Conservation (phyloP, 83 land plant genomes). For the Diphasiastrum complanatum region DNA sequence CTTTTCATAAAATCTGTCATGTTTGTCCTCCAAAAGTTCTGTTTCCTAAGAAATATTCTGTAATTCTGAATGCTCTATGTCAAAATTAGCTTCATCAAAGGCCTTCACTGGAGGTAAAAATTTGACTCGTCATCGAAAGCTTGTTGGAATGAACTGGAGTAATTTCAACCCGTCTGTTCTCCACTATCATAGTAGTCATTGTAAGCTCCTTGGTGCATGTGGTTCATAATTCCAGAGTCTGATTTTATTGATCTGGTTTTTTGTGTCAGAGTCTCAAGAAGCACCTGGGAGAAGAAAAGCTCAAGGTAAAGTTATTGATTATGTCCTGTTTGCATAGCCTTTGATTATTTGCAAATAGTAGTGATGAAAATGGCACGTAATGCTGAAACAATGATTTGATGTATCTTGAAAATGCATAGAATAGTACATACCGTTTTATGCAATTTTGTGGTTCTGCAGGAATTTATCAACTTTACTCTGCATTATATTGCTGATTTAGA, state of each 20-base stretch:
- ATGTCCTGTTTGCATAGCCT: background rate
- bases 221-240: background rate
- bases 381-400: too few relatives aligned
- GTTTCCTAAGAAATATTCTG: too few relatives aligned
- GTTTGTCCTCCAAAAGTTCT: too few relatives aligned
- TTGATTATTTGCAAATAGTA: background rate
- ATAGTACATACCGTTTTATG: background rate
- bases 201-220: background rate
- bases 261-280: conserved; percentile 72
- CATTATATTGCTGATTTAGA: conserved; percentile 97
- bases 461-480: conserved; percentile 80
- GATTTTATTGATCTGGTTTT: background rate
- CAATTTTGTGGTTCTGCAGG: conserved; percentile 47
- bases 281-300: conserved; percentile 76
- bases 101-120: too few relatives aligned
- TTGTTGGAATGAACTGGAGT: too few relatives aligned
- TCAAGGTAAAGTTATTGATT: conserved; percentile 44
- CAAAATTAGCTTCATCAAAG: too few relatives aligned
- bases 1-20: too few relatives aligned
- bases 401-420: too few relatives aligned
- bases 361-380: background rate
- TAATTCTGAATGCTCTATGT: too few relatives aligned
- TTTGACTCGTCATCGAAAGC: too few relatives aligned
- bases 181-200: too few relatives aligned
- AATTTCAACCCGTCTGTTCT: too few relatives aligned